These are phyloP conservation scores for Bruguiera gymnorhiza DNA, from an alignment of 345 rosid genomes.

Conservation along the genomic window DNA sequence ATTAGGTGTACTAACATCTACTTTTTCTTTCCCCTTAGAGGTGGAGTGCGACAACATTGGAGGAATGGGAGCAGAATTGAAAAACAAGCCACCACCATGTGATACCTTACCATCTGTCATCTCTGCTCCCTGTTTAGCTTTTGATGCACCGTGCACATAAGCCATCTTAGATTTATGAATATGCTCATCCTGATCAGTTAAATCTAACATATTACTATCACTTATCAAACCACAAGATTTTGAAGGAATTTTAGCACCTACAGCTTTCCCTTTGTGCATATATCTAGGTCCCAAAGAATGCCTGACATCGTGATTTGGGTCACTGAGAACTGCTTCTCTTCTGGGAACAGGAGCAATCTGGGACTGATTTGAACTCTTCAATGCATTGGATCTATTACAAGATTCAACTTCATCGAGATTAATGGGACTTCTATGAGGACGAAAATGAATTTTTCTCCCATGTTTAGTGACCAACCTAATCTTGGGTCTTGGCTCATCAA, in stretches of 20 bases:
- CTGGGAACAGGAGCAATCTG: slow-evolving; percentile 42
- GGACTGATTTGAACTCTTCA: slow-evolving; percentile 22
- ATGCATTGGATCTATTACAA: slow-evolving; percentile 19
- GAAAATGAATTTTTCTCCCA: slow-evolving; percentile 29
- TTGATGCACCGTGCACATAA: slow-evolving; percentile 25
- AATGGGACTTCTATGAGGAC: slow-evolving; percentile 27
- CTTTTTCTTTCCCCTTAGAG: slow-evolving; percentile 70
- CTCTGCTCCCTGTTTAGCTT: slow-evolving; percentile 26
- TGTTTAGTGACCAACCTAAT: slow-evolving; percentile 30
- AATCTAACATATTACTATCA: slow-evolving; percentile 28
- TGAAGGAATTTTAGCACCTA: slow-evolving; percentile 20
- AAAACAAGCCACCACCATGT: slow-evolving; percentile 23
- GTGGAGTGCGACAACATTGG: slow-evolving; percentile 26
- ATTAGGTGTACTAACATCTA: slow-evolving; percentile 28
- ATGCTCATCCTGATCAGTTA: slow-evolving; percentile 21
- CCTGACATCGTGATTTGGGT: slow-evolving; percentile 26
- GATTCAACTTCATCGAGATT: slow-evolving; percentile 27
- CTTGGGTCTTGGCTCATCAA: slow-evolving; percentile 25
- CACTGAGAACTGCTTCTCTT: slow-evolving; percentile 31
- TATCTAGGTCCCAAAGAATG: slow-evolving; percentile 24
- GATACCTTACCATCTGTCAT: slow-evolving; percentile 21
- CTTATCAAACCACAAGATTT: slow-evolving; percentile 22
- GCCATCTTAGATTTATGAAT: slow-evolving; percentile 26
- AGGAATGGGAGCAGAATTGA: slow-evolving; percentile 25
- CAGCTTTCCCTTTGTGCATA: slow-evolving; percentile 43